Evolutionary conservation across 176 grass and related monocot species (phyloP).

Genomic region (Pontederia paniculata): DNA sequence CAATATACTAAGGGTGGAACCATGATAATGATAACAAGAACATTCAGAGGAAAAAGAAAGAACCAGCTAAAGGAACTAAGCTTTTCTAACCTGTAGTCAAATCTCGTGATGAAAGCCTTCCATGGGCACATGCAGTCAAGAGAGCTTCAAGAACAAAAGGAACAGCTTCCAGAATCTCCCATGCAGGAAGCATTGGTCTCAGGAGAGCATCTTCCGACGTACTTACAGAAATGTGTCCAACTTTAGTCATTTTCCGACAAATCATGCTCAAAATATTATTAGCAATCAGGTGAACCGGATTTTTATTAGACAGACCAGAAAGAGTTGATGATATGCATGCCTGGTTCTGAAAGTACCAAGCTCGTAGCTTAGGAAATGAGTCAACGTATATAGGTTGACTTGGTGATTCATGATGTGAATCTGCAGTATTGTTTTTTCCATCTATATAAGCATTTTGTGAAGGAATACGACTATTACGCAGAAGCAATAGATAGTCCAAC

Average conservation of each 20-base stretch:
- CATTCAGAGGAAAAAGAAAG: background rate
- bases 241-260: conserved; percentile 70
- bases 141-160: conserved; percentile 95
- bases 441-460: conserved; percentile 35
- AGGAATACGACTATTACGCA: conserved; percentile 58
- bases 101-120: conserved; percentile 75
- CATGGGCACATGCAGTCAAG: conserved; percentile 94
- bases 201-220: conserved; percentile 56
- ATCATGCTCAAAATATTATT: conserved; percentile 98
- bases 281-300: conserved; percentile 81
- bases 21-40: background rate
- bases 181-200: conserved; percentile 70
- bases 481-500: conserved; percentile 78
- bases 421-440: conserved; percentile 23
- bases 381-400: conserved; percentile 70
- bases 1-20: no score
- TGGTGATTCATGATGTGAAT: conserved; percentile 29
- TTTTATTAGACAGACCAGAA: conserved; percentile 74
- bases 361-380: conserved; percentile 81
- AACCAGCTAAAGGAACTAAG: background rate
- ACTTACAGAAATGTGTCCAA: conserved; percentile 32
- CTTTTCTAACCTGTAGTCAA: conserved; percentile 67
- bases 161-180: conserved; percentile 94
- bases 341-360: conserved; percentile 98
- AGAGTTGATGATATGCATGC: conserved; percentile 94